Percentiles rank a stretch among this genome's conserved stretches.
phyloP scores from a whole-genome alignment of 805 yeast genomes.

The Teunomyces lycoperdinae region DNA sequence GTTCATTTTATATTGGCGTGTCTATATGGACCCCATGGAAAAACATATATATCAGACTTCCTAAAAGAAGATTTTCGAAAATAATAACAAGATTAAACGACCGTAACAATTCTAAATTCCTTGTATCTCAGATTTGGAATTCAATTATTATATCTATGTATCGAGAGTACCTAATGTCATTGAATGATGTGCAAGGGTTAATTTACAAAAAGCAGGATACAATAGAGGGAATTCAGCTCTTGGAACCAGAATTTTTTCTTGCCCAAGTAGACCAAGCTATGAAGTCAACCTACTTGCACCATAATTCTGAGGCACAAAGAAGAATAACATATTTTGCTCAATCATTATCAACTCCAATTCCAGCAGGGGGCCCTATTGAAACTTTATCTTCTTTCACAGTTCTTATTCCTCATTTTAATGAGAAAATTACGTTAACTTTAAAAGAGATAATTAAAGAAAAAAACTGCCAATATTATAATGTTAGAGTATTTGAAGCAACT shows the following conservation, averaged over 20 bases:
- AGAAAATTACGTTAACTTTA: slow-evolving; percentile 43
- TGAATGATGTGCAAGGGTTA: slow-evolving; percentile 39
- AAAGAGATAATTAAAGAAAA: slow-evolving; percentile 48
- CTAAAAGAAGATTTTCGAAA: slow-evolving; percentile 32
- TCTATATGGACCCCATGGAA: slow-evolving; percentile 40
- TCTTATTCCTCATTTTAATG: slow-evolving; percentile 51
- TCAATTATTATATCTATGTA: slow-evolving; percentile 14
- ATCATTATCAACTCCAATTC: slow-evolving; percentile 46
- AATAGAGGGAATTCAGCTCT: too few relatives aligned
- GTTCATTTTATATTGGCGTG: slow-evolving; percentile 31
- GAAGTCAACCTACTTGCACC: slow-evolving; percentile 32
- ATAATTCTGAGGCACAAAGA: slow-evolving; percentile 51
- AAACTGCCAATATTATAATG: slow-evolving; percentile 48
- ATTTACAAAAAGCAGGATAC: slow-evolving; percentile 18
- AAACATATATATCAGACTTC: slow-evolving; percentile 31
- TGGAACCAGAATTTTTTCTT: too few relatives aligned
- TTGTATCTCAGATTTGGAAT: slow-evolving; percentile 17
- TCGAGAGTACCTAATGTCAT: slow-evolving; percentile 39
- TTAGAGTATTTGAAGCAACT: slow-evolving; percentile 75
- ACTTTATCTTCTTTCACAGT: slow-evolving; percentile 53
- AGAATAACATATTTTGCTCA: slow-evolving; percentile 54
- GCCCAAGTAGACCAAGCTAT: not conserved
- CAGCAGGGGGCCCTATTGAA: slow-evolving; percentile 46
- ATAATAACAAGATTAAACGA: slow-evolving; percentile 13
- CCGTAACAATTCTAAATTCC: slow-evolving; percentile 5